Evolutionary conservation across 768 basidiomycete species (phyloP), one percentile per base, ranked within the genome.

Genomic region (Rubroboletus satanas): DNA sequence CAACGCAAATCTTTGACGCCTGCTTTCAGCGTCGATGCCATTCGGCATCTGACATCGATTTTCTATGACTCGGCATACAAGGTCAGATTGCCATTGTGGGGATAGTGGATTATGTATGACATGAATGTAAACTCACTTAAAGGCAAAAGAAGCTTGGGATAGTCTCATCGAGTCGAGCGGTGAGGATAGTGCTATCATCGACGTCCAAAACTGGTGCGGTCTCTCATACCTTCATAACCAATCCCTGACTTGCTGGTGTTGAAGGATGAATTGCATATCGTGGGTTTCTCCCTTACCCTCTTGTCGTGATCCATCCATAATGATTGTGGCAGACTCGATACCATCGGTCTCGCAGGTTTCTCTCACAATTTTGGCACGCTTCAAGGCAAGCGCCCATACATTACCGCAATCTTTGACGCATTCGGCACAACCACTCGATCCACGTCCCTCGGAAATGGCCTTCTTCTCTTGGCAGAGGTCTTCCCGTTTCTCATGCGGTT

Each of bases 311-410:
- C 3, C 26, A 26, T 26, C 26, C 26, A 17, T 49, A 3, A 26
- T 15, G 9, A 11, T 2, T 7, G 17, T 35, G 17, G 1, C n/a
- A 83, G 82, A 11, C 69, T 85, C 5, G 84, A 85, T 59, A 76
- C 73, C 1, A 73, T 85, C 48, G 82, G 83, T 14, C 79, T 84
- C 33, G 81, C 80, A 7, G 81, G 82, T 0, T 85, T 84, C 53
- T 78, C 79, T 5, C 78, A 84, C 58, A 72, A 83, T 60, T 85
- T 85, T 56, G 75, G 76, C 14, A 66, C 79, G 0, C 71, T 84
- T 5, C 75, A 79, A 14, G 82, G 82, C 6, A 74, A 78, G 51
- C 65, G 63, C 29, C 71, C 78, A 4, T 57, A 70, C 3, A 72
- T 35, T 6, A 35, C 33, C 6, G 33, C 14, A 12, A 6, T 35